Evolutionary conservation across 129 eudicot species (phyloP), one percentile per base, ranked within the genome.

Genomic region (Flaveria ramosissima): DNA sequence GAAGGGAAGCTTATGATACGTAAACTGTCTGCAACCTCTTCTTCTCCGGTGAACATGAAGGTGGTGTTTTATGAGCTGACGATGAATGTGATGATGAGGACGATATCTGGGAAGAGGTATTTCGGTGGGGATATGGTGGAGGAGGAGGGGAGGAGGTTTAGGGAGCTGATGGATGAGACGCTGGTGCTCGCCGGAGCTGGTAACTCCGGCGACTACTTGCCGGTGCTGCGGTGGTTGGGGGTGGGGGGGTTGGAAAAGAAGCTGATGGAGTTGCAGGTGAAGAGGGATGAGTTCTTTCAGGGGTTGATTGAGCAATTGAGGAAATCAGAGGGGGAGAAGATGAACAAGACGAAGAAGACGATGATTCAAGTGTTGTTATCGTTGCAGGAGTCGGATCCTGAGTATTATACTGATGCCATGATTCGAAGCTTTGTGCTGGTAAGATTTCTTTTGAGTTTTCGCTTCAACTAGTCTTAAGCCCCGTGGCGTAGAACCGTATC

Each of bases 321-420:
- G 6, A 47, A 76, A 61, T 15, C 61, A 14, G 63, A 75, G 46
- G 72, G 30, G 16, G 48, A 27, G 1, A 12, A 3, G 21, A n/a
- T 16, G 64, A 75, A 19, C 41, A 72, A 77, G 65, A 77, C 43
- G 51, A 79, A 20, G 50, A 72, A 77, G 75, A 82, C 69, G 61
- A 71, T 77, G 85, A 77, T 83, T 27, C 72, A 64, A 32, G 45
- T 85, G 43, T 47, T 83, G 12, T 72, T 77, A 70, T 77, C 79
- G 68, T 42, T 77, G 13, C 83, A 83, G 19, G 79, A 77, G 66
- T 72, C 74, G 2, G 86, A 83, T 66, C 86, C 86, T 0, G n/a
- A 66, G 2, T 83, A 83, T 15, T 83, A 83, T 19, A 65, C 41
- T 0, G 86, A 77, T 36, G 82, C 68, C 7, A 77, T 77, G 77